Evolutionary conservation across 495 filamentous ascomycete genomes (phyloP), one percentile per base, ranked within the genome.

Genomic region (Penicillium ucsense): DNA sequence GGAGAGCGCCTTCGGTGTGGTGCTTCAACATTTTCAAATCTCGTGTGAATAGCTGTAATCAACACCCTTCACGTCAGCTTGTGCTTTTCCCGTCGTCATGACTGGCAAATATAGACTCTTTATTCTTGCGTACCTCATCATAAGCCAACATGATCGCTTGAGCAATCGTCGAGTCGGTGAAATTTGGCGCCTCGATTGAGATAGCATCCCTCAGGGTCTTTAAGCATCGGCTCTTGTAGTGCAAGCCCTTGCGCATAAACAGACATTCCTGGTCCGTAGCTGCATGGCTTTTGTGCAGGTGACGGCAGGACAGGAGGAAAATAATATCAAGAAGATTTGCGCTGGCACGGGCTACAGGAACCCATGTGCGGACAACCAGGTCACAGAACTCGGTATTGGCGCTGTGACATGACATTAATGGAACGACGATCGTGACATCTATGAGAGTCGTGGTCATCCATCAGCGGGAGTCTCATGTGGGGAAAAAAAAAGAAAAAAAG

Each of bases 101-200:
- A 20, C 20, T 20, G 20, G 1, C 20, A 20, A 20, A 20, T 20
- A 20, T 20, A 2, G 20, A 20, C 20, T 20, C 20, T 20, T 20
- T 20, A 20, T 20, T 20, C 2, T 20, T 20, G 20, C 20, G 20
- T 50, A 52, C 57, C 51, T 60, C 54, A 36, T 60, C 57, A 49
- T 57, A 60, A 43, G 57, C 48, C 9, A 60, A 35, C 57, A 60
- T 60, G 3, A 57, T 54, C 4, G 57, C 51, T 38, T 52, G 54
- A 35, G 54, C 46, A 38, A 60, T 46, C 0, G 54, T 56, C 0
- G 50, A 50, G 41, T 60, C 54, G 40, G 32, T 57, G 41, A 52
- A 55, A 0, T 35, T 12, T 6, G 57, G 51, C 34, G 47, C 31
- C 51, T 54, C 46, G 3, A 8, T 11, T 5, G 51, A 49, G 27